Base-by-base conservation (phyloP, 2,329 filamentous ascomycete genomes). In the Fusarium aywerte region DNA sequence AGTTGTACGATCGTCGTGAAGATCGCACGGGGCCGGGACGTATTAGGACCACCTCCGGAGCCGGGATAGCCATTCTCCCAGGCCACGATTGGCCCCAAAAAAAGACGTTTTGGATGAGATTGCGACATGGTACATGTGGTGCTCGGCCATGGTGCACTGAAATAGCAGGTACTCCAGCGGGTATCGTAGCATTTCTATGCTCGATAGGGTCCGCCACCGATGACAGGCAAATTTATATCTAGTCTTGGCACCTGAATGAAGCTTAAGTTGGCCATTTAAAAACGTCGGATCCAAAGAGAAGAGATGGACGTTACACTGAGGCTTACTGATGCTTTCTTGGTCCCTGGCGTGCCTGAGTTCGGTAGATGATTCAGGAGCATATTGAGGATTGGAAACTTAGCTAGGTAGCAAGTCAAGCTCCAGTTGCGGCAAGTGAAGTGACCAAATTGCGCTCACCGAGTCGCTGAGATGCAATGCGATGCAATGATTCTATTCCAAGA, bases 1-100 rank as follows among this genome's bases (percentile, higher is more conserved):
- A 59, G 64, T 68, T 68, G 67, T 51, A 69, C 73, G 67, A 76
- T 71, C 65, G 65, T 65, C 64, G 61, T 49, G 71, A 62, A 66
- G 72, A 75, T 75, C 71, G 61, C 58, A 68, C 61, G 67, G 61
- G 62, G 65, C 63, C 65, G 66, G 62, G 61, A 68, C 70, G 70
- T 57, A 74, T 72, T 71, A 54, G 65, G 73, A 65, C 58, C 59
- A 65, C 52, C 62, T 63, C 71, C 68, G 63, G 62, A 56, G 53
- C 67, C 50, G 52, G 64, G 66, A 59, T 71, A 25, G 36, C 38
- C 65, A 66, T 60, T 58, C 49, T 60, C 35, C 38, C 16, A 47
- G 32, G 25, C 50, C 45, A 52, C 61, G 56, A 73, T 69, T 73
- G 71, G 70, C 39, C 50, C 42, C 35, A 33, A 35, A 18, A 54